Evolutionary conservation across 495 filamentous ascomycete species (phyloP), one percentile per base, ranked within the genome.

Genomic region (Neurospora sp.): DNA sequence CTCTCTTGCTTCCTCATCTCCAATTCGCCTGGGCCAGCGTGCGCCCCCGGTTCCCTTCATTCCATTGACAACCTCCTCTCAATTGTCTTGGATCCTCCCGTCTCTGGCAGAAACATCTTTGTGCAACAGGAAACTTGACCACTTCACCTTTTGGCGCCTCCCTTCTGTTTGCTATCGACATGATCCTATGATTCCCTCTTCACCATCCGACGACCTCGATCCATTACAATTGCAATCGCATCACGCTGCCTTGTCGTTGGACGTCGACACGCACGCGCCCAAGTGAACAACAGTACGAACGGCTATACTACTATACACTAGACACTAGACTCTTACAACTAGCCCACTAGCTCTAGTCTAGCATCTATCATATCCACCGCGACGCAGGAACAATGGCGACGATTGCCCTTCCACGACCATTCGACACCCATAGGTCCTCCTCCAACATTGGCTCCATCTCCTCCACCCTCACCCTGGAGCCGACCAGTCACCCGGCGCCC

Each of bases 331-430:
- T 20, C n/a, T 46, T 14, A 46, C 42, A 46, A 46, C 42, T 42
- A 46, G 42, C 20, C 54, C 27, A 18, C 27, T 66, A 66, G 54
- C 54, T 35, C 54, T 3, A 37, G 54, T 27, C 54, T 10, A 35
- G 54, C 54, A 9, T 66, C 7, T 39, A 38, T 40, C 20, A 39
- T 23, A 72, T 72, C 60, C 60, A 73, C 72, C 38, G 46, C 62
- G 40, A 71, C 69, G 62, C 72, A 76, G 40, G 62, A 38, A 76
- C 77, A 69, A 88, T 88, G 86, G 82, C 87, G 49, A 85, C 88
- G 70, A 84, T 88, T 78, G 83, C 86, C 41, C 83, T 88, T 10
- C 82, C 87, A 31, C 83, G 87, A 41, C 86, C 86, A 38, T 81
- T 88, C 44, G 79, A 84, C 38, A 75, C 83, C 7, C 85, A 85